Evolutionary conservation across 192 early-diverging fungal genomes (phyloP).

Genomic region (Glomus cerebriforme): DNA sequence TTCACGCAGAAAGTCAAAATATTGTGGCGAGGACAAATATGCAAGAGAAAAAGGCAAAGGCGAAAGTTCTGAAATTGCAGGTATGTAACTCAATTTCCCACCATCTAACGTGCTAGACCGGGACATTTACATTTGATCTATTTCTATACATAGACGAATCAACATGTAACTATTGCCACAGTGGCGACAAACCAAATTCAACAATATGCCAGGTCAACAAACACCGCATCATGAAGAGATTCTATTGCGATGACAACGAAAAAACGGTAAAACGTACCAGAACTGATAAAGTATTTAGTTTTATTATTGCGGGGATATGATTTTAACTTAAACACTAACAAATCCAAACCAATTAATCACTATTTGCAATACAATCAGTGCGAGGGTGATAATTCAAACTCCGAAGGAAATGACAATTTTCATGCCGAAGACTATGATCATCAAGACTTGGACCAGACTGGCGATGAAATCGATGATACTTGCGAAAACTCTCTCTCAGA

Average conservation of each 20-base stretch:
- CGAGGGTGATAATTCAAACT: too few species aligned
- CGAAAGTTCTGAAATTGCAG: constrained; percentile 28
- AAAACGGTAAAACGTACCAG: too few species aligned
- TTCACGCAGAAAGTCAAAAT: constrained; percentile 30
- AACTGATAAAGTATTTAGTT: too few species aligned
- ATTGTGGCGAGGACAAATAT: constrained; percentile 13
- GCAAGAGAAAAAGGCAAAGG: constrained; percentile 14
- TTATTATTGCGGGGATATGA: too few species aligned
- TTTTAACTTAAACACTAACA: too few species aligned
- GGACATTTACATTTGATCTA: constrained; percentile 26
- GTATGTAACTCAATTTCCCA: constrained; percentile 25
- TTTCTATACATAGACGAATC: constrained; percentile 4
- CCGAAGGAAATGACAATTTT: too few species aligned
- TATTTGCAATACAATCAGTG: too few species aligned
- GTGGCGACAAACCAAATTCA: constrained; percentile 27
- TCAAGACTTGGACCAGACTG: too few species aligned
- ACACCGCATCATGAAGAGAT: constrained; percentile 20
- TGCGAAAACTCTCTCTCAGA: too few species aligned
- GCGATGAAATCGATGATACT: too few species aligned
- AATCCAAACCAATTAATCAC: too few species aligned
- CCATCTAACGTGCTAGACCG: constrained; percentile 15
- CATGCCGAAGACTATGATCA: too few species aligned
- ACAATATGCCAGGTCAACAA: constrained; percentile 26
- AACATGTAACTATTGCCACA: constrained; percentile 20
- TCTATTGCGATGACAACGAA: background rate